Conservation (phyloP, 148 eudicot species). For the Rhododendron mucronatum region DNA sequence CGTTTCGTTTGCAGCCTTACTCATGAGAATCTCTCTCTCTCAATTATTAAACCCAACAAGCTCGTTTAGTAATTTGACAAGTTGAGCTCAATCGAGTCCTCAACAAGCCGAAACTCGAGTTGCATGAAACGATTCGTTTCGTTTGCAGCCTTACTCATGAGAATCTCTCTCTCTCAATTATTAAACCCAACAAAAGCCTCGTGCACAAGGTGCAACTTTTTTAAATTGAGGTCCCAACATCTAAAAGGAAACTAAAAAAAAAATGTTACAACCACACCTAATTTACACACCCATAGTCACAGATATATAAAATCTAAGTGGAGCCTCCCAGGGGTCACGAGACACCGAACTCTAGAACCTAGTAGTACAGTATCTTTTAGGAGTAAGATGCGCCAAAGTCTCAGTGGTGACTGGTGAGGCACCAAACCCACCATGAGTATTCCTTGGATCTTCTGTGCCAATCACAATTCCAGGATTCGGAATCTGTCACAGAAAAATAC, state of each 20-base stretch:
- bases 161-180: background rate
- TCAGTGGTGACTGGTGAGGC: conserved; percentile 7
- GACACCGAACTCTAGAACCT: background rate
- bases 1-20: background rate
- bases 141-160: background rate
- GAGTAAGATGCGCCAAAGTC: background rate
- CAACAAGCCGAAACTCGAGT: background rate
- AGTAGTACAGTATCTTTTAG: too few relatives aligned
- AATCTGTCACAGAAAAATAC: background rate
- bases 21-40: background rate
- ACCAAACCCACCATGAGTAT: background rate
- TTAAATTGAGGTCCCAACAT: background rate
- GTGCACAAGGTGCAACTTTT: background rate
- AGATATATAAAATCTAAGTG: too few relatives aligned
- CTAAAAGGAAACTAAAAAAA: too few relatives aligned
- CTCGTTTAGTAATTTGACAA: background rate
- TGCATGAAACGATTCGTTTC: background rate
- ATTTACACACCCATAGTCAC: too few relatives aligned
- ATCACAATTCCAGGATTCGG: background rate
- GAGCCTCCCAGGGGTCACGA: background rate
- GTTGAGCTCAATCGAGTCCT: background rate
- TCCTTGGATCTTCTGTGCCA: background rate
- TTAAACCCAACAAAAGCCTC: background rate
- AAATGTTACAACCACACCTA: too few relatives aligned
- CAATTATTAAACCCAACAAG: background rate